Conservation (phyloP, 768 basidiomycete genomes). For the Boletus pseudo-olivaceus region DNA sequence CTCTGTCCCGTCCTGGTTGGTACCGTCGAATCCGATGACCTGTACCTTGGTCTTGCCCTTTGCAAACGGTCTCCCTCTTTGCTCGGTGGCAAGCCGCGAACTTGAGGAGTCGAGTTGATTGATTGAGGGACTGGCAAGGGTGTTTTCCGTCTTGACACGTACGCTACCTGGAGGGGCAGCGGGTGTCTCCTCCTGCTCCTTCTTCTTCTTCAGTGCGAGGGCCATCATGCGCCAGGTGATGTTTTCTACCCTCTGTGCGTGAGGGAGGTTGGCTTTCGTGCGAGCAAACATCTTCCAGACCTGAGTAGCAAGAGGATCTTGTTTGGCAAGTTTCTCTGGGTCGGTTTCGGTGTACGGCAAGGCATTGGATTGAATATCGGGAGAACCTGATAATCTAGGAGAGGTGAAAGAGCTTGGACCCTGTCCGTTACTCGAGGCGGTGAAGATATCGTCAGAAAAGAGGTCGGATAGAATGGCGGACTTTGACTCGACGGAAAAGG, state of each 20-base stretch:
- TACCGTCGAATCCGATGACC: conserved; percentile 79
- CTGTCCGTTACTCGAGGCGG: conserved; percentile 23
- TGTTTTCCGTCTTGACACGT: conserved; percentile 23
- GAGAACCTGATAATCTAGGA: conserved; percentile 64
- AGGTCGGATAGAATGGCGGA: conserved; percentile 65
- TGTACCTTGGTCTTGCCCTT: conserved; percentile 78
- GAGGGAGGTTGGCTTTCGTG: conserved; percentile 84
- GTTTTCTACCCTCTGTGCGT: conserved; percentile 96
- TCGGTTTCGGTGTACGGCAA: conserved; percentile 46
- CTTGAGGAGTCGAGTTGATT: neutral
- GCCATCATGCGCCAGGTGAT: conserved; percentile 99
- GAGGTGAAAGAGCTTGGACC: conserved; percentile 58
- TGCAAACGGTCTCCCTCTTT: conserved; percentile 71
- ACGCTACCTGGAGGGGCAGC: neutral
- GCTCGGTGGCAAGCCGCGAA: conserved; percentile 32
- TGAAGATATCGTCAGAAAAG: conserved; percentile 68
- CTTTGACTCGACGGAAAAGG: conserved; percentile 50
- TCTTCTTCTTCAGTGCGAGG: conserved; percentile 85
- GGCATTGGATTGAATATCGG: conserved; percentile 50
- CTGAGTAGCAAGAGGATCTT: conserved; percentile 91
- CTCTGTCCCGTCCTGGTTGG: conserved; percentile 65
- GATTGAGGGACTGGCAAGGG: conserved; percentile 2
- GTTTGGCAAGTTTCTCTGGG: conserved; percentile 65
- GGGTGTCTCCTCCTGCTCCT: conserved; percentile 56
- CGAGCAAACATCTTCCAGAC: conserved; percentile 97